Evolutionary conservation across 495 filamentous ascomycete genomes (phyloP).

Genomic region (Lichenothelia convexa): DNA sequence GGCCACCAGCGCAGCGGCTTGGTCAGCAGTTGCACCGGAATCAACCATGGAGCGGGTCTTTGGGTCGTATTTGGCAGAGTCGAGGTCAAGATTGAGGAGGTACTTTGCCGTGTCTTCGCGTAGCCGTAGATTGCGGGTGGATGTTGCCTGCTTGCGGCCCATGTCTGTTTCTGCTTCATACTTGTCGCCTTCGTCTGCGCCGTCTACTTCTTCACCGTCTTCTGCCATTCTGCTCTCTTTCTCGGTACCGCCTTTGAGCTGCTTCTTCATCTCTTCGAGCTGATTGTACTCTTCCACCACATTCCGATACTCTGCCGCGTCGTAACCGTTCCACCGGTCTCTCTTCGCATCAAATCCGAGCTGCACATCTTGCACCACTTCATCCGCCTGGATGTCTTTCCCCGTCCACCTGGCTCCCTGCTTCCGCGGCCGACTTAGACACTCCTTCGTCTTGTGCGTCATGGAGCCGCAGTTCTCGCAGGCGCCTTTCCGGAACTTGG

Average conservation of each 20-base stretch:
- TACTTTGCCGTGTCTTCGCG: slow-evolving; percentile 99
- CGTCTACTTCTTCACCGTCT: slow-evolving; percentile 31
- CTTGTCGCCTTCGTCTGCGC: slow-evolving; percentile 44
- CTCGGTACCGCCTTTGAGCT: slow-evolving; percentile 20
- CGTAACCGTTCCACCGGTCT: slow-evolving; percentile 94
- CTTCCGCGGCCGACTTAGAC: slow-evolving; percentile 73
- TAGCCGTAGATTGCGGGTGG: slow-evolving; percentile 77
- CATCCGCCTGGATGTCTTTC: slow-evolving; percentile 82
- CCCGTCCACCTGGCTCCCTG: slow-evolving; percentile 87
- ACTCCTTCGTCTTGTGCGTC: slow-evolving; percentile 90
- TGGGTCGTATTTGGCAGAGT: slow-evolving; percentile 95
- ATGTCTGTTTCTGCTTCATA: slow-evolving; percentile 97
- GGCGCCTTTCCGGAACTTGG: slow-evolving; percentile 92
- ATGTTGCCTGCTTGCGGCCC: slow-evolving; percentile 73
- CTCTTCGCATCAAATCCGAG: slow-evolving; percentile 96
- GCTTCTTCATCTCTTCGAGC: slow-evolving; percentile 60
- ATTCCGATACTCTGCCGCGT: slow-evolving; percentile 63
- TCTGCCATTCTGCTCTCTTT: slow-evolving; percentile 13
- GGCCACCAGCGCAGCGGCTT: slow-evolving; percentile 71
- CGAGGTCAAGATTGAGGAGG: slow-evolving; percentile 78
- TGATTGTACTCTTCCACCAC: slow-evolving; percentile 80
- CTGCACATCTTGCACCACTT: slow-evolving; percentile 65
- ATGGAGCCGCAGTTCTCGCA: slow-evolving; percentile 97
- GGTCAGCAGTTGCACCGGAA: slow-evolving; percentile 62
- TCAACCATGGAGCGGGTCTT: slow-evolving; percentile 94